A percentile compares a stretch with the other conserved stretches of the same genome.
These are phyloP conservation scores for Sphagnurus paluster DNA, from an alignment of 1,284 basidiomycete species.

Conservation along the genomic window DNA sequence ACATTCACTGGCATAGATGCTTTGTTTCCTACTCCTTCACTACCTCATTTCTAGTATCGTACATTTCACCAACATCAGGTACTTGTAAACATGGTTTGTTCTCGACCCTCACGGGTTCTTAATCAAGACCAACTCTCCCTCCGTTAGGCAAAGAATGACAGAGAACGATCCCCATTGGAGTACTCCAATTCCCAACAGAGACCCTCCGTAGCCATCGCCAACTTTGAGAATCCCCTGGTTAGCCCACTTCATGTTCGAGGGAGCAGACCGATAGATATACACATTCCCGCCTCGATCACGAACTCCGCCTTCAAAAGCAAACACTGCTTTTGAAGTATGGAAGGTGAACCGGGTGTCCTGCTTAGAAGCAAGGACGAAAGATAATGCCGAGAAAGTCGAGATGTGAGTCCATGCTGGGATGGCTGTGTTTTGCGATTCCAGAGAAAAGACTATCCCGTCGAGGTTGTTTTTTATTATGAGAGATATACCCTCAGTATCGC, in stretches of 20 bases:
- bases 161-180: slow-evolving; percentile 36
- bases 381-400: slow-evolving; percentile 83
- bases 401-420: slow-evolving; percentile 69
- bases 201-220: slow-evolving; percentile 65
- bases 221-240: slow-evolving; percentile 80
- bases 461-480: slow-evolving; percentile 79
- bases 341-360: slow-evolving; percentile 83
- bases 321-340: slow-evolving; percentile 60
- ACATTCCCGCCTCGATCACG: slow-evolving; percentile 72
- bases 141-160: slow-evolving; percentile 74
- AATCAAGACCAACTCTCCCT: slow-evolving; percentile 72
- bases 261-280: slow-evolving; percentile 75
- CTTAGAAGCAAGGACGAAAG: slow-evolving; percentile 95
- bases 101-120: slow-evolving; percentile 21
- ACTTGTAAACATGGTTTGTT: slow-evolving; percentile 16
- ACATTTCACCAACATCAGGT: slow-evolving; percentile 12
- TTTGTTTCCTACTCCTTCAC: slow-evolving; percentile 16
- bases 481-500: slow-evolving; percentile 38
- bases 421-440: slow-evolving; percentile 27
- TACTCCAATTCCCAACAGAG: slow-evolving; percentile 76
- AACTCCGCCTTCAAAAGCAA: slow-evolving; percentile 81
- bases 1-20: slow-evolving; percentile 23
- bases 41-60: slow-evolving; percentile 17
- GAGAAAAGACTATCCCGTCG: slow-evolving; percentile 77
- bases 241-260: slow-evolving; percentile 53